phyloP scores from a whole-genome alignment of 768 basidiomycete genomes.

The Leccinum broughii region DNA sequence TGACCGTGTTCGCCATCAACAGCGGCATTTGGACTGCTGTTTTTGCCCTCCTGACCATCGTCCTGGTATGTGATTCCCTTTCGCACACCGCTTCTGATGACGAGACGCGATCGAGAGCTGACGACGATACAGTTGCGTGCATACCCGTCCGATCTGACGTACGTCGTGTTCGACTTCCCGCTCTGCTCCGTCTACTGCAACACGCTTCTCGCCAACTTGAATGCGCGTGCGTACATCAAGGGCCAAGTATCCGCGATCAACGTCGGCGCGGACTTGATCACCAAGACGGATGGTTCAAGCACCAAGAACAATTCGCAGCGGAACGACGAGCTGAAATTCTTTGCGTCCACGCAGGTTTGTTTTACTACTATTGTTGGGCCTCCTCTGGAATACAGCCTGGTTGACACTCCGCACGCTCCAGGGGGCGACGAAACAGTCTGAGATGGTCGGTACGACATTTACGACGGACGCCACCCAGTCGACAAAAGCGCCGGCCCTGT shows the following conservation, averaged over 20 bases:
- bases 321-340: background rate
- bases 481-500: background rate
- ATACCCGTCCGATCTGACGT: background rate
- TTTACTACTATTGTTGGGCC: background rate
- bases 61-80: background rate
- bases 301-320: background rate
- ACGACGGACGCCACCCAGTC: background rate
- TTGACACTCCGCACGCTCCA: background rate
- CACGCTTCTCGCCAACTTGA: slow-evolving; percentile 7
- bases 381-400: background rate
- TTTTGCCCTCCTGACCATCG: slow-evolving; percentile 1
- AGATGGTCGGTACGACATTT: background rate
- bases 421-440: background rate
- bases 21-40: slow-evolving; percentile 6
- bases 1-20: slow-evolving; percentile 8
- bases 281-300: background rate
- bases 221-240: slow-evolving; percentile 9
- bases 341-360: slow-evolving; percentile 1
- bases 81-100: background rate
- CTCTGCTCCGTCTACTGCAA: slow-evolving; percentile 5
- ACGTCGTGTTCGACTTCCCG: slow-evolving; percentile 6
- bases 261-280: slow-evolving; percentile 1
- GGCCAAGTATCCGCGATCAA: background rate
- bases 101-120: background rate
- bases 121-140: background rate